Base-by-base conservation (phyloP, 768 basidiomycete genomes). In the Erythrobasidium yunnanense region DNA sequence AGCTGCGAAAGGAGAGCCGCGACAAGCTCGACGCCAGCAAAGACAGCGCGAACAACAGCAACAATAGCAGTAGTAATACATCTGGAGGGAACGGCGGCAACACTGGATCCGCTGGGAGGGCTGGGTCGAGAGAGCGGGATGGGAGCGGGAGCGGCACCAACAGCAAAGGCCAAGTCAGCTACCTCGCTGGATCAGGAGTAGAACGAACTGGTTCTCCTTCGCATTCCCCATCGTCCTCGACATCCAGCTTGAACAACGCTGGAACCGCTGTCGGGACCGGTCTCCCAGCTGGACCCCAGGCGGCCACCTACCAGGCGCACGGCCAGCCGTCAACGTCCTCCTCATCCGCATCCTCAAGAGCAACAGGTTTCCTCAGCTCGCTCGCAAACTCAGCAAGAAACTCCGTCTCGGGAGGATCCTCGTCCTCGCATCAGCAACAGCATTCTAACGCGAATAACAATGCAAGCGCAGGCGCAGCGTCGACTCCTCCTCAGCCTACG, bases 1-100 rank as follows among this genome's bases (percentile, higher is more conserved):
- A 42, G 38, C 38, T 42, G 11, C 38, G 38, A 11, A 42, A 42
- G n/a, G 38, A 42, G 11, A 42, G 38, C n/a, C 11, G n/a, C 11
- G 38, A 55, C 20, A 15, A 30, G 25, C 53, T 25, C 22, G 18
- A 17, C n/a, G 22, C 53, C 53, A 23, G 11, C 18, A 55, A 1
- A 6, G 50, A 17, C 15, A 23, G 38, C 11, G 38, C 11, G 11
- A 20, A 20, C 11, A 45, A 20, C 38, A 45, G 38, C 38, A 45
- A 20, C 38, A n/a, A n/a, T n/a, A n/a, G n/a, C n/a, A n/a, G n/a
- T n/a, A n/a, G n/a, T n/a, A n/a, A n/a, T n/a, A n/a, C n/a, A n/a
- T n/a, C n/a, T n/a, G n/a, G n/a, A n/a, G n/a, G n/a, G n/a, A 51
- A 55, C 11, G 50, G 56, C 8, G 67, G 65, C 0, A 56, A 66